phyloP scores from a whole-genome alignment of 768 basidiomycete genomes.

The Panaeolus papilionaceus region DNA sequence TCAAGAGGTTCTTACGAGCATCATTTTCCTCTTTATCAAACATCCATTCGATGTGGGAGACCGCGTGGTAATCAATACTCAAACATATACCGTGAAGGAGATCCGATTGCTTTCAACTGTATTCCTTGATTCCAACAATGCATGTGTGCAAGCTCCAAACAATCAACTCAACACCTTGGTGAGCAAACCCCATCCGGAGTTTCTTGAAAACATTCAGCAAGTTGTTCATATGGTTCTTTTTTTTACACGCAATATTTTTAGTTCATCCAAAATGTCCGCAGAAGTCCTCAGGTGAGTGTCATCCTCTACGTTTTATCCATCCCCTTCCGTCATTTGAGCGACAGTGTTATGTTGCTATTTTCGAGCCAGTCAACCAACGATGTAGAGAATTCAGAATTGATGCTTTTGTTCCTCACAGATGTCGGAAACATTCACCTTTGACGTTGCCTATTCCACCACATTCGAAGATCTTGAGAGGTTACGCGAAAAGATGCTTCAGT shows the following conservation, averaged over 20 bases:
- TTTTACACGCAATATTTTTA: constrained; percentile 31
- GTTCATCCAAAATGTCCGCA: constrained; percentile 76
- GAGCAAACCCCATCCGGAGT: constrained; percentile 22
- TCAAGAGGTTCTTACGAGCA: constrained; percentile 81
- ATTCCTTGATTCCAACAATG: constrained; percentile 65
- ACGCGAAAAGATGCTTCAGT: constrained; percentile 80
- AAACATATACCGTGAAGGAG: constrained; percentile 82
- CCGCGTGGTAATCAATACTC: constrained; percentile 58
- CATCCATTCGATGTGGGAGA: constrained; percentile 88
- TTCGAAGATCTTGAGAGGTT: constrained; percentile 85
- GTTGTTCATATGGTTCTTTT: background rate
- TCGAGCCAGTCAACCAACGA: background rate
- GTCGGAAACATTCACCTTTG: constrained; percentile 83
- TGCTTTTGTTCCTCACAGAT: constrained; percentile 43
- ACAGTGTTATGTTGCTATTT: background rate
- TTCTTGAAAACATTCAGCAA: background rate
- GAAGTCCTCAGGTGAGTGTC: constrained; percentile 65
- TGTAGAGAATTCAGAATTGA: background rate
- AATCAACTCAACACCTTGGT: constrained; percentile 62
- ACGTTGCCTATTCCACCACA: constrained; percentile 77
- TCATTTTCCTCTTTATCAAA: constrained; percentile 92
- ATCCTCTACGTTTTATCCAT: background rate
- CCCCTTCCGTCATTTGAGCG: background rate
- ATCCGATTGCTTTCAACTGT: constrained; percentile 84
- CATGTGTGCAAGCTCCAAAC: constrained; percentile 77